These are phyloP conservation scores for Ophiocordyceps australis DNA, from an alignment of 2,329 filamentous ascomycete genomes.

Conservation along the genomic window DNA sequence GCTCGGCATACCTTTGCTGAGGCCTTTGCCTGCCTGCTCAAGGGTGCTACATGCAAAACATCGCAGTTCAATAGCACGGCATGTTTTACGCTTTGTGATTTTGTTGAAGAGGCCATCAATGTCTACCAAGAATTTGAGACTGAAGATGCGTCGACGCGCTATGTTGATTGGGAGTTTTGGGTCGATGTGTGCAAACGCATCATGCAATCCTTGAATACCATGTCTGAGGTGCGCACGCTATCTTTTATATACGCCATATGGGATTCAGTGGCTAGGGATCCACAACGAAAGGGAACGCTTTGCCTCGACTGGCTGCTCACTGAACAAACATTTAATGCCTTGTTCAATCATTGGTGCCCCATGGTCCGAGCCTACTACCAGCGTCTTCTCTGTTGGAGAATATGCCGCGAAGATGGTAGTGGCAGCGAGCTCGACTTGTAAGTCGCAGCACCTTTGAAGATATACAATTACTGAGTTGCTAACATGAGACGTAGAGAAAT, in stretches of 20 bases:
- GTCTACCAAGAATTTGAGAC: constrained; percentile 34
- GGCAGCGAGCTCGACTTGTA: constrained; percentile 48
- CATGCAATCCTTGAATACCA: constrained; percentile 68
- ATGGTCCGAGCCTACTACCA: constrained; percentile 92
- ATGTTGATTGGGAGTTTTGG: constrained; percentile 74
- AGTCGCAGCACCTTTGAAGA: constrained; percentile 15
- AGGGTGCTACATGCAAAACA: constrained; percentile 54
- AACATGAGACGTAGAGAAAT: constrained; percentile 36
- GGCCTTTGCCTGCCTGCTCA: constrained; percentile 55
- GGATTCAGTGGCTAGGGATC: constrained; percentile 50
- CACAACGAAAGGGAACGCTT: constrained; percentile 47
- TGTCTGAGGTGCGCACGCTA: constrained; percentile 74
- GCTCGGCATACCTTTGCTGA: constrained; percentile 56
- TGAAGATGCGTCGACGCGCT: constrained; percentile 16
- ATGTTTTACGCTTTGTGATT: constrained; percentile 82
- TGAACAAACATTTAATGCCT: constrained; percentile 56
- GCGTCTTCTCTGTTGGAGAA: constrained; percentile 75
- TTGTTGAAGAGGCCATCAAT: constrained; percentile 63
- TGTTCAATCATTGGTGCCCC: constrained; percentile 89
- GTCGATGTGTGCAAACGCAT: constrained; percentile 63
- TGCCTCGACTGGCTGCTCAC: constrained; percentile 62
- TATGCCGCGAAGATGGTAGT: constrained; percentile 58
- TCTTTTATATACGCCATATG: constrained; percentile 69
- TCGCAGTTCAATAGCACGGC: constrained; percentile 68
- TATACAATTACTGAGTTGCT: too few relatives aligned